Percentiles rank a stretch among this genome's conserved stretches.
Evolutionary conservation across 768 basidiomycete genomes (phyloP).

Genomic region (Rhodotorula babjevae): DNA sequence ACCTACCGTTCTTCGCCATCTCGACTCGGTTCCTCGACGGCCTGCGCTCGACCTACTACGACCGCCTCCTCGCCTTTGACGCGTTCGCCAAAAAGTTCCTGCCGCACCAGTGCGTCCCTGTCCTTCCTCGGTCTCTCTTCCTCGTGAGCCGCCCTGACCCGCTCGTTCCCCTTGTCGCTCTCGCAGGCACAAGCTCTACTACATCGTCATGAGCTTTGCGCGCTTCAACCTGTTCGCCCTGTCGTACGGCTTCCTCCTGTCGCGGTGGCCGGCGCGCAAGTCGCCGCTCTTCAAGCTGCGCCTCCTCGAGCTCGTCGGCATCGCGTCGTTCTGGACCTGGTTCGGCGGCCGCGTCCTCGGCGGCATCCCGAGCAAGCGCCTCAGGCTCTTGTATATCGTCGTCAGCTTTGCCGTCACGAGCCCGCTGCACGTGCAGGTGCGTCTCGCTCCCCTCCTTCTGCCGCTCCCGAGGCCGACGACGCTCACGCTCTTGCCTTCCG

Average conservation of each 20-base stretch:
- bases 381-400: conserved; percentile 66
- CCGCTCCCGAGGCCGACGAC: too few species aligned
- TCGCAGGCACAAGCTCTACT: conserved; percentile 78
- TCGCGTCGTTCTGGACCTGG: conserved; percentile 86
- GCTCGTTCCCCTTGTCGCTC: too few species aligned
- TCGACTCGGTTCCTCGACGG: conserved; percentile 78
- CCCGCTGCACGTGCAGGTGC: conserved; percentile 89
- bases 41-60: conserved; percentile 91
- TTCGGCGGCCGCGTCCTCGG: conserved; percentile 62
- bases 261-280: conserved; percentile 54
- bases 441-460: conserved; percentile 46
- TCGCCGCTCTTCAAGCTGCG: conserved; percentile 61
- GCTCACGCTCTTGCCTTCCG: neutral
- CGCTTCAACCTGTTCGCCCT: conserved; percentile 91
- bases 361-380: conserved; percentile 67
- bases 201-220: conserved; percentile 79
- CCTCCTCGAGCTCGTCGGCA: conserved; percentile 63
- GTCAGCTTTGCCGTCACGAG: conserved; percentile 80
- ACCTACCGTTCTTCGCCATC: conserved; percentile 89
- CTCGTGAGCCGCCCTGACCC: neutral
- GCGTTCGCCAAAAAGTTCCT: conserved; percentile 62
- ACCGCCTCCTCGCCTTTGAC: conserved; percentile 76
- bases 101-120: conserved; percentile 57
- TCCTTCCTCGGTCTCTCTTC: neutral
- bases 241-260: conserved; percentile 70